phyloP scores from a whole-genome alignment of 805 yeast genomes.

The Saccharomycopsis schoenii region DNA sequence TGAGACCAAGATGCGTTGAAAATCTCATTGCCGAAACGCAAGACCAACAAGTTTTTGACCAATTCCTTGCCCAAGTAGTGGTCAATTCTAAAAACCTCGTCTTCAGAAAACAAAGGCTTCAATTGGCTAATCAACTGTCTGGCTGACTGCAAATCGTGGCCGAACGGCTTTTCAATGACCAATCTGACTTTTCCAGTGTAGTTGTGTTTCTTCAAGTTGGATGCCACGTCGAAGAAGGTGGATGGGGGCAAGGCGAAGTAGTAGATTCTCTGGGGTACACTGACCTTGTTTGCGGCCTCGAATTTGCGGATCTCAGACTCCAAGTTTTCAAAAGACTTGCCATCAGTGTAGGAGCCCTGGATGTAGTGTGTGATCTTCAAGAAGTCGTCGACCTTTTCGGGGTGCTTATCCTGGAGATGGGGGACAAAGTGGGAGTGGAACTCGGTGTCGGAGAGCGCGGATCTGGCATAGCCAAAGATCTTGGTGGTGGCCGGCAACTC shows the following conservation, averaged over 20 bases:
- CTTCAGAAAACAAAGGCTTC: constrained; percentile 83
- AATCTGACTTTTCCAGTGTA: constrained; percentile 71
- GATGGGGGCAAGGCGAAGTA: constrained; percentile 94
- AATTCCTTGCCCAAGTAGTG: constrained; percentile 97
- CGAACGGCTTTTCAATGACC: constrained; percentile 95
- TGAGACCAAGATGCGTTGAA: constrained; percentile 85
- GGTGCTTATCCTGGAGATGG: constrained; percentile 38
- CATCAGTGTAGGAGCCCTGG: constrained; percentile 69
- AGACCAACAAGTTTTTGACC: constrained; percentile 85
- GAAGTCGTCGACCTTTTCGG: constrained; percentile 50
- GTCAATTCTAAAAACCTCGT: constrained; percentile 90
- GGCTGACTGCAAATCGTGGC: constrained; percentile 77
- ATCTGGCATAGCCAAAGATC: constrained; percentile 89
- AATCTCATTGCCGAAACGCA: constrained; percentile 86
- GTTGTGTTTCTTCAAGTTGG: constrained; percentile 55
- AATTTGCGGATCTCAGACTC: constrained; percentile 44
- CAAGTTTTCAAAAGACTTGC: constrained; percentile 61
- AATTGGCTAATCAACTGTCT: constrained; percentile 66
- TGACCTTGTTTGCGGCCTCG: constrained; percentile 40
- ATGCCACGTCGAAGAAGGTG: constrained; percentile 73
- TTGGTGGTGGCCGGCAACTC: constrained; percentile 58
- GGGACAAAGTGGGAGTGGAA: constrained; percentile 57
- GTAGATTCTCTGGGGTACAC: constrained; percentile 66
- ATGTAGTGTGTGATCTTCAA: constrained; percentile 57
- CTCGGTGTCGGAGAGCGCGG: constrained; percentile 58